Conservation (phyloP, 805 yeast species). For the Candida namnaoensis region DNA sequence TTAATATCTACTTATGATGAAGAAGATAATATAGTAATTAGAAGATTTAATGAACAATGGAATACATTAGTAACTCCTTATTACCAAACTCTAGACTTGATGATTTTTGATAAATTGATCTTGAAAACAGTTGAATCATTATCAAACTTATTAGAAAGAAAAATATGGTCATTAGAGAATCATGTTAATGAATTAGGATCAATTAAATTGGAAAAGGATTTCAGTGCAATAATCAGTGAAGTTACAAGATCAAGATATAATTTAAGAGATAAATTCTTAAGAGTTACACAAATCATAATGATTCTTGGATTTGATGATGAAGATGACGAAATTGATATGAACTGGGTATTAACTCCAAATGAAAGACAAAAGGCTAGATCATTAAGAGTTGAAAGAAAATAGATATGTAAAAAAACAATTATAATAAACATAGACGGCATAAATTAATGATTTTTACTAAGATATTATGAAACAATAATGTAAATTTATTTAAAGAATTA, state of each 20-base stretch:
- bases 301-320: constrained; percentile 76
- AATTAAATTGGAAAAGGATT: constrained; percentile 72
- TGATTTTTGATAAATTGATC: constrained; percentile 42
- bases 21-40: constrained; percentile 25
- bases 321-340: constrained; percentile 38
- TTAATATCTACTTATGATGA: constrained; percentile 20
- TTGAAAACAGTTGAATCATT: constrained; percentile 42
- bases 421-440: too few relatives aligned
- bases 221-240: constrained; percentile 64
- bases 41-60: constrained; percentile 60
- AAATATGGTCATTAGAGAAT: constrained; percentile 56
- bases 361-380: constrained; percentile 61
- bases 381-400: constrained; percentile 35
- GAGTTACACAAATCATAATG: constrained; percentile 79
- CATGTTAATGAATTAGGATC: constrained; percentile 80
- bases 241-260: constrained; percentile 67
- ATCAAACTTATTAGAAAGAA: constrained; percentile 52
- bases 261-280: constrained; percentile 67
- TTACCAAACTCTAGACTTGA: constrained; percentile 43
- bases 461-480: too few relatives aligned
- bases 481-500: too few relatives aligned
- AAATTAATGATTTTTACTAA: too few relatives aligned
- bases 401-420: too few relatives aligned
- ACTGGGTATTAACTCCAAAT: constrained; percentile 72
- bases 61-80: constrained; percentile 56